Evolutionary conservation across 2,329 filamentous ascomycete species (phyloP).

Genomic region (Neonectria magnoliae): DNA sequence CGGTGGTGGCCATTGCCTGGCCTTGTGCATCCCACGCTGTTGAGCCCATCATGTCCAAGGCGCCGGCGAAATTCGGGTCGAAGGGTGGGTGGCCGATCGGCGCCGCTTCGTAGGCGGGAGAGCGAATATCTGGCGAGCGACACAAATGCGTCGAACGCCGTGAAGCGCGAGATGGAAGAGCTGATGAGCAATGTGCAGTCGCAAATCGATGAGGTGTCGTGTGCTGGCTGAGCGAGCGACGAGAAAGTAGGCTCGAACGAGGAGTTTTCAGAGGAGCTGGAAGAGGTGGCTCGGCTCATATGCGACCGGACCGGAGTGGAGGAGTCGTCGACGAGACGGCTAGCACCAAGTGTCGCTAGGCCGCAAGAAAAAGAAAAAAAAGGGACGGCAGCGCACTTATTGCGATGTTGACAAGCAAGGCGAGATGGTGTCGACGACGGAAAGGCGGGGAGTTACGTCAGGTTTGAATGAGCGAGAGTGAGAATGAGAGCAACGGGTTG

Average conservation of each 20-base stretch:
- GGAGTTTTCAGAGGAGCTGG: slow-evolving; percentile 21
- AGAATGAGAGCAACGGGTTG: slow-evolving; percentile 20
- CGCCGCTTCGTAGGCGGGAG: slow-evolving; percentile 18
- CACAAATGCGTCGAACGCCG: slow-evolving; percentile 18
- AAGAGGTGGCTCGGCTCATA: slow-evolving; percentile 22
- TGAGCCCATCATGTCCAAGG: slow-evolving; percentile 60
- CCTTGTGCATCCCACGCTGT: slow-evolving; percentile 66
- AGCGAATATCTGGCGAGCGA: slow-evolving; percentile 28
- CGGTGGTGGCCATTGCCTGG: slow-evolving; percentile 59
- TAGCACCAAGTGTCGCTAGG: slow-evolving; percentile 15
- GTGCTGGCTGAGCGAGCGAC: slow-evolving; percentile 11
- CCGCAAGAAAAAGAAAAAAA: not conserved
- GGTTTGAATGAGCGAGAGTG: slow-evolving; percentile 10
- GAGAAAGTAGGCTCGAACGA: slow-evolving; percentile 13
- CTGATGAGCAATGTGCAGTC: slow-evolving; percentile 8
- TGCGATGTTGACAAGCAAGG: slow-evolving; percentile 1
- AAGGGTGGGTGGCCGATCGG: slow-evolving; percentile 16
- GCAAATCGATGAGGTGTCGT: slow-evolving; percentile 20
- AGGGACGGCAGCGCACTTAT: not conserved
- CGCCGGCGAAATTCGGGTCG: slow-evolving; percentile 28
- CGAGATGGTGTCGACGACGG: slow-evolving; percentile 8
- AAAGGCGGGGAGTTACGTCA: slow-evolving; percentile 11
- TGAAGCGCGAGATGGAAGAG: slow-evolving; percentile 8
- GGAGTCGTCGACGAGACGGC: slow-evolving; percentile 20
- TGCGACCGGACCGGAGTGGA: slow-evolving; percentile 28